Percentiles rank a stretch among this genome's conserved stretches.
phyloP scores from a whole-genome alignment of 192 early-diverging fungal species.

The Gryganskiella cystojenkinii region DNA sequence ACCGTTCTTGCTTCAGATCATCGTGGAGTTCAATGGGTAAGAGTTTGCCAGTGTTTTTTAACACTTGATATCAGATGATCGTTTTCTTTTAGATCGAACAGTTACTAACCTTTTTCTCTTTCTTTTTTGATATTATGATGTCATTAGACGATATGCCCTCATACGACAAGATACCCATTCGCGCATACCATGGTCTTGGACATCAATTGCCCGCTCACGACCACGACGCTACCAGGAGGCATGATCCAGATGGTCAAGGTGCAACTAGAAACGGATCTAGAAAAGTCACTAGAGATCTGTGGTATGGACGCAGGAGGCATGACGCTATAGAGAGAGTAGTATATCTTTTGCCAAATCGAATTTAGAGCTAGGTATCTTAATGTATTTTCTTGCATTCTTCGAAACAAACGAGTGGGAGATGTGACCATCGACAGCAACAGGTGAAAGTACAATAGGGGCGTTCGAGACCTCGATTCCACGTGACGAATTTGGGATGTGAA shows the following conservation, averaged over 20 bases:
- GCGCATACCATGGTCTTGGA: slow-evolving; percentile 23
- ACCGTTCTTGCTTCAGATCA: slow-evolving; percentile 10
- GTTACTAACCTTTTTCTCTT: background rate
- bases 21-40: slow-evolving; percentile 12
- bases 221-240: slow-evolving; percentile 6
- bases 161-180: slow-evolving; percentile 11
- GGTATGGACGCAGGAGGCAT: slow-evolving; percentile 30
- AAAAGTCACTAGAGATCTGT: slow-evolving; percentile 26
- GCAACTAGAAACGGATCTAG: slow-evolving; percentile 5
- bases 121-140: background rate
- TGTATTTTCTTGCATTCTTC: too few relatives aligned
- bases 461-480: too few relatives aligned
- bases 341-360: background rate
- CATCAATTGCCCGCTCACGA: slow-evolving; percentile 13
- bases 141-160: slow-evolving; percentile 19
- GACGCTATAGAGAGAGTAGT: background rate
- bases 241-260: slow-evolving; percentile 18
- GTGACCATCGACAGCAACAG: too few relatives aligned
- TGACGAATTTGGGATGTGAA: too few relatives aligned
- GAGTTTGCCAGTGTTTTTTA: background rate
- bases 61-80: background rate
- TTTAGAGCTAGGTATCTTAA: too few relatives aligned
- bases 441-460: too few relatives aligned
- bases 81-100: background rate
- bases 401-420: too few relatives aligned